These are phyloP conservation scores for Cucurbita maxima DNA, from an alignment of 306 rosid genomes.

Conservation along the genomic window DNA sequence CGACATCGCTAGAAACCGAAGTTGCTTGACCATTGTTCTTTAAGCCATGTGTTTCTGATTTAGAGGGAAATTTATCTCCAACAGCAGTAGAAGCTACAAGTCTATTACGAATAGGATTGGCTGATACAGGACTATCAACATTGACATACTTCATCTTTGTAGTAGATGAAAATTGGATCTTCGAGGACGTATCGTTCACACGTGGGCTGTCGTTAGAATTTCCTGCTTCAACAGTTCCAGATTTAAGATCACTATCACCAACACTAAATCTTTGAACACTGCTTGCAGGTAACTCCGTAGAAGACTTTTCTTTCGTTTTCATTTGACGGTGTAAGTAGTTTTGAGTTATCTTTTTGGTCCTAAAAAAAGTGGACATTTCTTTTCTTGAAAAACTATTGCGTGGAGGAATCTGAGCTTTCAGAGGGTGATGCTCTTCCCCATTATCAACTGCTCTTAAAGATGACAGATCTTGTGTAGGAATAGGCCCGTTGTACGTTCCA, in stretches of 20 bases:
- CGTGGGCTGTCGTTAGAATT: constrained; percentile 24
- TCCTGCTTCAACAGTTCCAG: constrained; percentile 23
- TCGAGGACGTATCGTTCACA: constrained; percentile 19
- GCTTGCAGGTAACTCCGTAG: constrained; percentile 19
- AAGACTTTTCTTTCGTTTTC: constrained; percentile 23
- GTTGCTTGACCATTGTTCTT: constrained; percentile 22
- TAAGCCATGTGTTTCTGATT: constrained; percentile 20
- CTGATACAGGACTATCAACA: constrained; percentile 26
- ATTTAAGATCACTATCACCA: constrained; percentile 15
- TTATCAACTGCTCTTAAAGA: constrained; percentile 23
- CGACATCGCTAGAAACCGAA: constrained; percentile 28
- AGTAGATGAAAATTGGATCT: constrained; percentile 19
- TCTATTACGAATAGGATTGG: constrained; percentile 25
- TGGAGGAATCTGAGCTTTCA: constrained; percentile 75
- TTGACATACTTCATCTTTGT: constrained; percentile 21
- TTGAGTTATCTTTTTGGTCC: constrained; percentile 33
- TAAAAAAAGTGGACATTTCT: constrained; percentile 55
- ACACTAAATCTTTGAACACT: constrained; percentile 11
- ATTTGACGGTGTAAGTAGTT: constrained; percentile 28
- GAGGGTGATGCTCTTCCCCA: constrained; percentile 21
- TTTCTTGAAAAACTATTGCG: constrained; percentile 53
- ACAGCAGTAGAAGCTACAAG: constrained; percentile 13
- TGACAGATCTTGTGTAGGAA: constrained; percentile 19
- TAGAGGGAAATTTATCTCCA: constrained; percentile 18
- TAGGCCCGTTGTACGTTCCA: constrained; percentile 18